Evolutionary conservation across 352 stramenopile genomes (phyloP), one percentile per base, ranked within the genome.

Genomic region (Phytophthora chlamydospora): DNA sequence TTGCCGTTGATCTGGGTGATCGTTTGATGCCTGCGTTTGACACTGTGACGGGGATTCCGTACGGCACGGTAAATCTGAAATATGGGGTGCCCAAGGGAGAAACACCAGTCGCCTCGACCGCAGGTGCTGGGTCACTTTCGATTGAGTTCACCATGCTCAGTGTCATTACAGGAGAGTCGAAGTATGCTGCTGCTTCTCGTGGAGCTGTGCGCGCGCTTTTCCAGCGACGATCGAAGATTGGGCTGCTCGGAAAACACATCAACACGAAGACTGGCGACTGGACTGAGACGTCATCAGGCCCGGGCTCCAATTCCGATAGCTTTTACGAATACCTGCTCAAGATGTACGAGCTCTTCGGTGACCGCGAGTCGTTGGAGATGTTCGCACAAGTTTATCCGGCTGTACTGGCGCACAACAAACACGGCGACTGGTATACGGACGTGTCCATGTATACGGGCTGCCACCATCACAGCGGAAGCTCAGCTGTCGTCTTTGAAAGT

Each of bases 241-340:
- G 96, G 39, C 66, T 99, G 12, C 70, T 99, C 14, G 97, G 97
- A 34, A 98, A 98, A 57, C 97, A 99, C 72, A 98, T 99, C 52
- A 87, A 99, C 73, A 93, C 93, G 6, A 67, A 85, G 12, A 95
- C 63, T 10, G 96, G 96, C 19, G 80, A 93, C 2, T 95, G 87
- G 87, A 93, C 79, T 27, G 87, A 95, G 63, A 83, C 73, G 1
- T 54, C 79, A 0, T 93, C 86, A 0, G 93, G 93, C 17, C 76
- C 95, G 6, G 95, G 95, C 7, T 90, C 85, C 8, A 99, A 99
- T 68, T 97, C 94, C 5, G 97, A 99, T 74, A 98, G 89, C 38
- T 99, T 99, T 62, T 99, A 98, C 75, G 97, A 99, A 76, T 99
- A 99, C 60, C 71, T 98, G 13, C 67, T 98, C 43, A 99, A 99